A percentile compares a stretch with the other conserved stretches of the same genome.
Conservation (phyloP, 75 land plant genomes). For the Chamaecyparis obtusa region DNA sequence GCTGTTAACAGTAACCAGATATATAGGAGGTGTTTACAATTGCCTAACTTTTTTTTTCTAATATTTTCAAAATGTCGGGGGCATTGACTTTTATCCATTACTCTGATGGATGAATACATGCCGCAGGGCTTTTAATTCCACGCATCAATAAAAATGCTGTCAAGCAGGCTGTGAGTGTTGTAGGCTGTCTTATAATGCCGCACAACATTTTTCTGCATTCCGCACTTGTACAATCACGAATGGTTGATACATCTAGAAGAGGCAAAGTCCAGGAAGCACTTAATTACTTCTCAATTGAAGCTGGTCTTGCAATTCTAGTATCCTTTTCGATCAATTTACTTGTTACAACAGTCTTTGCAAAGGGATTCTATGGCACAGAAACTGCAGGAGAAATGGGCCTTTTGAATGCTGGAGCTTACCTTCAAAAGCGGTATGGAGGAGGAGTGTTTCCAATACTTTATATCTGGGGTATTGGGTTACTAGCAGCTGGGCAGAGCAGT, state of each 20-base stretch:
- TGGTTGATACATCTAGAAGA: constrained; percentile 59
- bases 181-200: constrained; percentile 94
- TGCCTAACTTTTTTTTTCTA: background rate
- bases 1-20: background rate
- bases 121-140: constrained; percentile 78
- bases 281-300: constrained; percentile 81
- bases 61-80: background rate
- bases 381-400: constrained; percentile 71
- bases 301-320: constrained; percentile 65
- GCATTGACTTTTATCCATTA: background rate
- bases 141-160: constrained; percentile 67
- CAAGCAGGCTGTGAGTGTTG: constrained; percentile 81
- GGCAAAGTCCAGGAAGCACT: constrained; percentile 78
- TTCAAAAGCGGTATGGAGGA: constrained; percentile 81
- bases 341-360: constrained; percentile 93
- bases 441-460: constrained; percentile 78
- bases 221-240: constrained; percentile 91
- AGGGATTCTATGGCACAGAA: constrained; percentile 77
- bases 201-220: constrained; percentile 95
- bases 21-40: background rate
- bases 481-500: constrained; percentile 97
- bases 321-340: constrained; percentile 88
- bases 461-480: constrained; percentile 88
- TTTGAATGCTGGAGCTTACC: constrained; percentile 80
- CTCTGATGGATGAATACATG: background rate